Conservation (phyloP, 2,329 filamentous ascomycete genomes). For the Penicillium sp. region DNA sequence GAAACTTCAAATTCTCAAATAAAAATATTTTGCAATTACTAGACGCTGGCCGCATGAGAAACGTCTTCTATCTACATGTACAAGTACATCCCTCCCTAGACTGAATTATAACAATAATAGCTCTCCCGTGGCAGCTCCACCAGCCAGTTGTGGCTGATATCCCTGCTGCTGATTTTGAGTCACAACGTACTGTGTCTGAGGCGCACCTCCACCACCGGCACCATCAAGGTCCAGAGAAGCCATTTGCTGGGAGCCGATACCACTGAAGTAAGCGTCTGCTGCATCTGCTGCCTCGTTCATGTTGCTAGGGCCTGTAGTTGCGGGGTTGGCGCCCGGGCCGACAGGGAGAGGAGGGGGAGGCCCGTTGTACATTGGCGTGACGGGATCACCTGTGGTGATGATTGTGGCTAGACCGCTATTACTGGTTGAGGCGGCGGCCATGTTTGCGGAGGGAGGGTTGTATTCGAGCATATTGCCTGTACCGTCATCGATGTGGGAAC, state of each 20-base stretch:
- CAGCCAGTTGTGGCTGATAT: slow-evolving; percentile 67
- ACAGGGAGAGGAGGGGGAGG: slow-evolving; percentile 44
- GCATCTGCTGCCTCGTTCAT: slow-evolving; percentile 74
- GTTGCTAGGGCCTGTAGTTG: slow-evolving; percentile 63
- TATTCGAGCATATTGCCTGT: slow-evolving; percentile 32
- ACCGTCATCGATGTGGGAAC: slow-evolving; percentile 52
- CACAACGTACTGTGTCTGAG: slow-evolving; percentile 62
- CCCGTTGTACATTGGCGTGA: slow-evolving; percentile 30
- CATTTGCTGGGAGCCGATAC: slow-evolving; percentile 72
- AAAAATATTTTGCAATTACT: slow-evolving; percentile 5
- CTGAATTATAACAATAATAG: slow-evolving; percentile 62
- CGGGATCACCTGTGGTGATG: slow-evolving; percentile 32
- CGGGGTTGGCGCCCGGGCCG: slow-evolving; percentile 69
- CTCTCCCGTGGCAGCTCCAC: slow-evolving; percentile 67
- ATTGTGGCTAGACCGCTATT: slow-evolving; percentile 30
- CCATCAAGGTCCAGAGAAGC: slow-evolving; percentile 67
- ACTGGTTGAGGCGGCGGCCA: slow-evolving; percentile 29
- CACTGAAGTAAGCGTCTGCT: slow-evolving; percentile 86
- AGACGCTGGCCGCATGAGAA: not conserved
- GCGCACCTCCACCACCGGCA: slow-evolving; percentile 60
- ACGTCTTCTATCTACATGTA: slow-evolving; percentile 22
- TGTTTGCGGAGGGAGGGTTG: slow-evolving; percentile 40
- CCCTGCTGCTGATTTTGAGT: slow-evolving; percentile 79
- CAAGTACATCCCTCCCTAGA: slow-evolving; percentile 7
- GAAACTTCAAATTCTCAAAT: not conserved